Evolutionary conservation across 768 basidiomycete species (phyloP).

Genomic region (Pleurotus platypus): DNA sequence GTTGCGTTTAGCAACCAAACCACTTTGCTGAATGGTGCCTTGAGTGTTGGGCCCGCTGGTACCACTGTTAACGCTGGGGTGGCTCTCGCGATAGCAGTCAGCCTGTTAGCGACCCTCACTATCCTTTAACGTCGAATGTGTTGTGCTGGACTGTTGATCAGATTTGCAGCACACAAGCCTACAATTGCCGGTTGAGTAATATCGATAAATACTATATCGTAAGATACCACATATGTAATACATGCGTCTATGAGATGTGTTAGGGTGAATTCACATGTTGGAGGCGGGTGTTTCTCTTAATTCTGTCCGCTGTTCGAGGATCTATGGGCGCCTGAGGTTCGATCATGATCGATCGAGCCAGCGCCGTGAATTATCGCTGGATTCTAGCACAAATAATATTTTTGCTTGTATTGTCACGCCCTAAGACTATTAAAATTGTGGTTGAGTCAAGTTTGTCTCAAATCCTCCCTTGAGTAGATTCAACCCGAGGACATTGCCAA

Average conservation of each 20-base stretch:
- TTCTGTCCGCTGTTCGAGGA: too few relatives aligned
- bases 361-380: too few relatives aligned
- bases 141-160: not conserved
- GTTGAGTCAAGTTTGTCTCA: too few relatives aligned
- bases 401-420: too few relatives aligned
- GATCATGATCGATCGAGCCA: too few relatives aligned
- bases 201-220: not conserved
- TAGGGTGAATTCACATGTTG: too few relatives aligned
- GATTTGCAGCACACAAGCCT: not conserved
- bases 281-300: too few relatives aligned
- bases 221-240: conserved; percentile 8
- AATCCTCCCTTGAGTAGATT: too few relatives aligned
- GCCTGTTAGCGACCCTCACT: conserved; percentile 16
- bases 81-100: conserved; percentile 21
- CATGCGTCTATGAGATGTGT: not conserved
- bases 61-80: conserved; percentile 9
- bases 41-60: conserved; percentile 7
- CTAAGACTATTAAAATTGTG: too few relatives aligned
- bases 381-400: too few relatives aligned
- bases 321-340: too few relatives aligned
- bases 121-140: conserved; percentile 10
- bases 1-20: conserved; percentile 59
- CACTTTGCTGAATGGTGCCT: conserved; percentile 48
- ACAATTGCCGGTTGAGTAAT: conserved; percentile 4
- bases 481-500: too few relatives aligned